These are phyloP conservation scores for Sclerospora graminicola DNA, from an alignment of 352 stramenopile species.

Conservation along the genomic window DNA sequence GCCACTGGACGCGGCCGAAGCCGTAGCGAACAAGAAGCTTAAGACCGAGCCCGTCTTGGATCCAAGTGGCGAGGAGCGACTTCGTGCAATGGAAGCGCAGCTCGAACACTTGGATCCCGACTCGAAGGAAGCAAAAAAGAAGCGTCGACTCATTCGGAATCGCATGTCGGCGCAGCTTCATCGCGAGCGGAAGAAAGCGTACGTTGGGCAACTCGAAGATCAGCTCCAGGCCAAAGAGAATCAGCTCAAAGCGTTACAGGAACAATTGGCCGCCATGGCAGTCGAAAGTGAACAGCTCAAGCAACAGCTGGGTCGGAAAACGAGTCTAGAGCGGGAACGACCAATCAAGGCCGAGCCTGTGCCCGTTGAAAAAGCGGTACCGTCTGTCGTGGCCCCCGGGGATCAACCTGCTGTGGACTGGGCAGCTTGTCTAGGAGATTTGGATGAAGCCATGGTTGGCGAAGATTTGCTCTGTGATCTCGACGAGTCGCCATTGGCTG, in stretches of 20 bases:
- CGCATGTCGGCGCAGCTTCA: conserved; percentile 84
- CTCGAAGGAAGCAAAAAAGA: conserved; percentile 87
- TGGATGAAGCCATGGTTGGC: conserved; percentile 44
- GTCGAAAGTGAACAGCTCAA: conserved; percentile 56
- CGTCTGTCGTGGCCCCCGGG: conserved; percentile 20
- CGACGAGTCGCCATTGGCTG: conserved; percentile 47
- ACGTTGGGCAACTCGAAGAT: conserved; percentile 78
- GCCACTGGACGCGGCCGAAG: conserved; percentile 13
- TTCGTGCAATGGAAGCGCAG: conserved; percentile 77
- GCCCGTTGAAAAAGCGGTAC: conserved; percentile 14
- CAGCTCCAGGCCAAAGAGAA: conserved; percentile 74
- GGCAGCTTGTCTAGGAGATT: conserved; percentile 41
- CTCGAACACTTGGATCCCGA: conserved; percentile 75
- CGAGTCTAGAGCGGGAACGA: too few relatives aligned
- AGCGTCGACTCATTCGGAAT: conserved; percentile 79
- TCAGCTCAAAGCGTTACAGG: conserved; percentile 62
- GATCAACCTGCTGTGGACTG: conserved; percentile 27
- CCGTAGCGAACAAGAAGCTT: conserved; percentile 50
- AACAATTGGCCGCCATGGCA: conserved; percentile 63
- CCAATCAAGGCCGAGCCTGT: conserved; percentile 52
- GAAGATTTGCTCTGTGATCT: conserved; percentile 68
- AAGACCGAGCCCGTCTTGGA: conserved; percentile 60
- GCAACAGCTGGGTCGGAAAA: conserved; percentile 21
- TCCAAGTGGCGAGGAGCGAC: conserved; percentile 58
- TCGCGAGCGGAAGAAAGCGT: conserved; percentile 83